phyloP scores from a whole-genome alignment of 2,329 filamentous ascomycete genomes.

The Hypoxylon sp. region DNA sequence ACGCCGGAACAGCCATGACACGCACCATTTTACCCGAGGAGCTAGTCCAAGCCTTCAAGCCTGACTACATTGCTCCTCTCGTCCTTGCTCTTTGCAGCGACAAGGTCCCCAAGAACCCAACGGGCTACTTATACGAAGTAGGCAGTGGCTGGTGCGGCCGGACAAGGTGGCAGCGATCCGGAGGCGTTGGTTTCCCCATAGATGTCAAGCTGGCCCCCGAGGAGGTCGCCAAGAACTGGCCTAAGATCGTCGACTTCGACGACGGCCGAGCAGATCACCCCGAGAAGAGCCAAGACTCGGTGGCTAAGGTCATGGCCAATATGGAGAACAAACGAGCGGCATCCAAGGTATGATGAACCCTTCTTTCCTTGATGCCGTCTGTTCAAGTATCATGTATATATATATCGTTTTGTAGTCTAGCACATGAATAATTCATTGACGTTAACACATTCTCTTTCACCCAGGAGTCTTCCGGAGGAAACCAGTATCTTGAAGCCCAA shows the following conservation, averaged over 20 bases:
- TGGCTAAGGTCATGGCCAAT: constrained; percentile 85
- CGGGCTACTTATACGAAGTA: constrained; percentile 92
- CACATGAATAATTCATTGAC: constrained; percentile 47
- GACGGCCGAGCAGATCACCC: constrained; percentile 91
- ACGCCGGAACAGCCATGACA: constrained; percentile 96
- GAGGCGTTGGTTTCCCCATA: constrained; percentile 91
- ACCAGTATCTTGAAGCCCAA: constrained; percentile 81
- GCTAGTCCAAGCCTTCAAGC: constrained; percentile 99
- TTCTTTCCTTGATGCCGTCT: constrained; percentile 49
- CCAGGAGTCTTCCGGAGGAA: constrained; percentile 60
- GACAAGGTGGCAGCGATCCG: constrained; percentile 94
- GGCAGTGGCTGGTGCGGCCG: constrained; percentile 93
- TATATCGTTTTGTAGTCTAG: constrained; percentile 49
- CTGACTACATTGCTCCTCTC: constrained; percentile 95
- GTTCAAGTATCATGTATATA: constrained; percentile 47
- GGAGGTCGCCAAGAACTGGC: constrained; percentile 81
- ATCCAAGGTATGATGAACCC: constrained; percentile 74
- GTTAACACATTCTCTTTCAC: constrained; percentile 41
- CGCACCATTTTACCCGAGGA: constrained; percentile 95
- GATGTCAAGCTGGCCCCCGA: constrained; percentile 88
- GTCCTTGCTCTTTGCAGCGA: constrained; percentile 89
- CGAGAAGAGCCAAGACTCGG: constrained; percentile 79
- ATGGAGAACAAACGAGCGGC: constrained; percentile 80
- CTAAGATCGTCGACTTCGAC: constrained; percentile 87
- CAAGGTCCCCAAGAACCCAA: constrained; percentile 85